Evolutionary conservation across 2,329 filamentous ascomycete species (phyloP).

Genomic region (Neopestalotiopsis rosae): DNA sequence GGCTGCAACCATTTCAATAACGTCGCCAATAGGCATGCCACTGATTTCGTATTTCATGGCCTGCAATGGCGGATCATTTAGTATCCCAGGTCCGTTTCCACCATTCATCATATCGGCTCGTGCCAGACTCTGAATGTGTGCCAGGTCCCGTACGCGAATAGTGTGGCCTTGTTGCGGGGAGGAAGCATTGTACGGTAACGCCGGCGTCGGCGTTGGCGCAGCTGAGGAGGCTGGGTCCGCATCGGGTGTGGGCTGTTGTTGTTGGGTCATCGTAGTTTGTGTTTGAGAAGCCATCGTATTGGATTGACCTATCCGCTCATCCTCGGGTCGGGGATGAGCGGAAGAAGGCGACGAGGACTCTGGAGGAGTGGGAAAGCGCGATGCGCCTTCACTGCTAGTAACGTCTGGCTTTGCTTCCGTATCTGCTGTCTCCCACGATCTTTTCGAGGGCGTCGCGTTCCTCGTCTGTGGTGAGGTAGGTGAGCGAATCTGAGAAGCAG

Average conservation of each 20-base stretch:
- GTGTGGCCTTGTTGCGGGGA: constrained; percentile 51
- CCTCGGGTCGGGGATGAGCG: constrained; percentile 42
- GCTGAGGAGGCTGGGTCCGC: constrained; percentile 31
- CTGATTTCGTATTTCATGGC: constrained; percentile 88
- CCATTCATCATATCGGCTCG: constrained; percentile 72
- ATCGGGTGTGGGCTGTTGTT: constrained; percentile 37
- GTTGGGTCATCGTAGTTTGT: constrained; percentile 33
- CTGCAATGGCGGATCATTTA: constrained; percentile 56
- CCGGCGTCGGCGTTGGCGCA: constrained; percentile 30
- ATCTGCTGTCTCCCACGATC: constrained; percentile 35
- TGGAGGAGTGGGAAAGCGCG: constrained; percentile 59
- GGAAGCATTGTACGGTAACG: constrained; percentile 40
- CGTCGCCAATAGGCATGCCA: constrained; percentile 93
- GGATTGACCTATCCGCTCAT: constrained; percentile 43
- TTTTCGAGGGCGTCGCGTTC: constrained; percentile 34
- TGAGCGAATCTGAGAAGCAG: constrained; percentile 30
- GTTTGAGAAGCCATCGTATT: constrained; percentile 56
- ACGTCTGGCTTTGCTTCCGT: constrained; percentile 25
- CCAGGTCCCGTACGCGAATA: constrained; percentile 86
- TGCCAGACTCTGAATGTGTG: constrained; percentile 89
- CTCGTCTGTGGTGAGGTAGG: constrained; percentile 30
- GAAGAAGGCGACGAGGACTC: constrained; percentile 55
- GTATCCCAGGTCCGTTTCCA: constrained; percentile 51
- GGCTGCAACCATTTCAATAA: constrained; percentile 99
- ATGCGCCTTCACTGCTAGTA: constrained; percentile 44